These are phyloP conservation scores for Viridothelium virens DNA, from an alignment of 495 filamentous ascomycete species.

Conservation along the genomic window DNA sequence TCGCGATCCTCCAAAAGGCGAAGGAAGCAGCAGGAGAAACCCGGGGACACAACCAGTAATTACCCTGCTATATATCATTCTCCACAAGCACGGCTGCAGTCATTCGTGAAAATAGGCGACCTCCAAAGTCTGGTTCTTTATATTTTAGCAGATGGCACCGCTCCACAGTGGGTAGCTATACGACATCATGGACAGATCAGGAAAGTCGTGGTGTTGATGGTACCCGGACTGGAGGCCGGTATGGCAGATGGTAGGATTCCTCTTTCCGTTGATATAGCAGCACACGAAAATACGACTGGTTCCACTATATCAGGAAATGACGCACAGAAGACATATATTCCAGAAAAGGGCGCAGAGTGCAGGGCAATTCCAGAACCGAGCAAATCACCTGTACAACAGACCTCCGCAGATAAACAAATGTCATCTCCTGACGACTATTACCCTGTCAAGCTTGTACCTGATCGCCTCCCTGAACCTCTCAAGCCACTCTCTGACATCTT, in stretches of 20 bases:
- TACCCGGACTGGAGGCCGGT: constrained; percentile 78
- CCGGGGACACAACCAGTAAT: constrained; percentile 3
- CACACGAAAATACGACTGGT: too few relatives aligned
- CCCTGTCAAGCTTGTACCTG: constrained; percentile 55
- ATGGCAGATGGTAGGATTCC: constrained; percentile 70
- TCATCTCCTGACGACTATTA: constrained; percentile 55
- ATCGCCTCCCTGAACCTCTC: constrained; percentile 54
- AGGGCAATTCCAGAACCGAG: constrained; percentile 11
- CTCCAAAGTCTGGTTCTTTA: constrained; percentile 80
- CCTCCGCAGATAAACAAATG: constrained; percentile 10
- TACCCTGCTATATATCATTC: constrained; percentile 16
- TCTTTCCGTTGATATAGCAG: constrained; percentile 9
- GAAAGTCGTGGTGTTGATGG: constrained; percentile 87
- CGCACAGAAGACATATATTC: background rate
- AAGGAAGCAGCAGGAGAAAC: constrained; percentile 23
- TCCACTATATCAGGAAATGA: background rate
- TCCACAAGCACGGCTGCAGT: constrained; percentile 49
- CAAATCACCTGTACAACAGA: constrained; percentile 10
- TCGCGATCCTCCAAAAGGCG: constrained; percentile 22
- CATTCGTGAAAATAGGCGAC: constrained; percentile 66
- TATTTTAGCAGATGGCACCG: constrained; percentile 71
- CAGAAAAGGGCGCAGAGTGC: background rate
- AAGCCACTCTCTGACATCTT: constrained; percentile 76
- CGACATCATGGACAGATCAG: constrained; percentile 65
- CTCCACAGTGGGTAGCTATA: constrained; percentile 82